Base-by-base conservation (phyloP, 805 yeast species). In the Wickerhamiella hasegawae region DNA sequence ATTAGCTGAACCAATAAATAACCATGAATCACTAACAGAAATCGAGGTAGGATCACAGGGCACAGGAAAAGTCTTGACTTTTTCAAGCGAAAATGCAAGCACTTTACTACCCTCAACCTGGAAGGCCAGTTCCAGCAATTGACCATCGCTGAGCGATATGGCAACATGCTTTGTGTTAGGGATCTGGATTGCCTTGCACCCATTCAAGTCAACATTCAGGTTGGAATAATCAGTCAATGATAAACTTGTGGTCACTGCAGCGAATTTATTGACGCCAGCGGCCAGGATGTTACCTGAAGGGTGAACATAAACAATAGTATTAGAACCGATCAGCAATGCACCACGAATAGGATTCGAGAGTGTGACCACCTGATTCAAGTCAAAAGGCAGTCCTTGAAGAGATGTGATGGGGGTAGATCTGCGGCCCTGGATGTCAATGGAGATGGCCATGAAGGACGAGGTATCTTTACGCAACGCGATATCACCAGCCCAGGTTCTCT, bases 401-500 rank as follows among this genome's bases (percentile, higher is more conserved):
- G 71, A 73, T 40, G 76, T 63, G 27, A 85, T 79, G 0, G 79
- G 62, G 0, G 87, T 76, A 0, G 87, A 71, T 3, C 65, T 46
- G 33, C 68, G 65, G 11, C 68, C 63, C 16, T 56, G 59, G 12
- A 76, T 47, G 45, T 84, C 87, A 16, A 85, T 57, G 0, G 93
- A 73, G 32, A 82, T 51, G 0, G 79, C 81, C 19, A 71, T 59
- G 40, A 73, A 68, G 29, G 65, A 62, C 21, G 72, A 60, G 14
- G 72, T 76, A 47, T 82, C 93, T 47, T 72, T 76, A 4, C 57
- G 60, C 33, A 65, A 57, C 2, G 76, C 65, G 23, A 77, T 55
- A 35, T 69, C 65, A 0, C 94, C 94, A 0, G 92, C 74, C 94
- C 95, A 82, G 0, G 84, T 71, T 15, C 68, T 62, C 14, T 57